phyloP scores from a whole-genome alignment of 495 filamentous ascomycete species.

The Trichoderma virens region DNA sequence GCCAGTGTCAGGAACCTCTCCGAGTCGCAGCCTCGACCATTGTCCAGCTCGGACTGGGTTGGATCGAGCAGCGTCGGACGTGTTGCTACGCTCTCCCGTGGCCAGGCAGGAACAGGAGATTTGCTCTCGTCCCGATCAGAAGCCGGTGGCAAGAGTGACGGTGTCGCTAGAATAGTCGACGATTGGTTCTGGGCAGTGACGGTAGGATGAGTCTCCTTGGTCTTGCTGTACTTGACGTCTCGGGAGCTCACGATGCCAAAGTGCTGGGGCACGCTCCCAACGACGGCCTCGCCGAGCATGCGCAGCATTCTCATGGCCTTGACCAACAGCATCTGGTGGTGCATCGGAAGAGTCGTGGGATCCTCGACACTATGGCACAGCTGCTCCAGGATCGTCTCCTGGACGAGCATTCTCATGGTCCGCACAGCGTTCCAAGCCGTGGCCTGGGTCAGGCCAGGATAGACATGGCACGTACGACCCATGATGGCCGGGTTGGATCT shows the following conservation, averaged over 20 bases:
- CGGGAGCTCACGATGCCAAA: constrained; percentile 27
- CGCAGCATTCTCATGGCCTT: constrained; percentile 25
- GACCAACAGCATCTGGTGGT: constrained; percentile 20
- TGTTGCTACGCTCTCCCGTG: not conserved
- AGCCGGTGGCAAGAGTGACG: not conserved
- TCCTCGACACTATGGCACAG: constrained; percentile 2
- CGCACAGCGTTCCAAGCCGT: constrained; percentile 52
- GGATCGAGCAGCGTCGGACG: constrained; percentile 26
- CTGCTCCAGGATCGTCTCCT: constrained; percentile 38
- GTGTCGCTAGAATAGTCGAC: constrained; percentile 22
- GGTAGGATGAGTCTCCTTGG: constrained; percentile 14
- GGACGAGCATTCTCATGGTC: constrained; percentile 47
- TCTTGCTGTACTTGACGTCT: constrained; percentile 15
- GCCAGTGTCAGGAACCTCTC: constrained; percentile 28
- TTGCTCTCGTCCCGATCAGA: not conserved
- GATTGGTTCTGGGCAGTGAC: constrained; percentile 22
- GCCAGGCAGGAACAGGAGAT: not conserved
- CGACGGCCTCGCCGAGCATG: constrained; percentile 32
- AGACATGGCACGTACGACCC: constrained; percentile 46
- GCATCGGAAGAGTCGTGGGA: constrained; percentile 13
- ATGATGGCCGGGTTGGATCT: constrained; percentile 34
- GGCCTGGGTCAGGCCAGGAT: constrained; percentile 42
- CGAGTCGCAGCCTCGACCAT: constrained; percentile 21
- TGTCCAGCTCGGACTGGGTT: constrained; percentile 14
- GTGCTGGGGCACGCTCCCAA: constrained; percentile 41